A percentile compares a stretch with the other conserved stretches of the same genome.
These are phyloP conservation scores for Codiaeum variegatum DNA, from an alignment of 441 rosid genomes.

Conservation along the genomic window DNA sequence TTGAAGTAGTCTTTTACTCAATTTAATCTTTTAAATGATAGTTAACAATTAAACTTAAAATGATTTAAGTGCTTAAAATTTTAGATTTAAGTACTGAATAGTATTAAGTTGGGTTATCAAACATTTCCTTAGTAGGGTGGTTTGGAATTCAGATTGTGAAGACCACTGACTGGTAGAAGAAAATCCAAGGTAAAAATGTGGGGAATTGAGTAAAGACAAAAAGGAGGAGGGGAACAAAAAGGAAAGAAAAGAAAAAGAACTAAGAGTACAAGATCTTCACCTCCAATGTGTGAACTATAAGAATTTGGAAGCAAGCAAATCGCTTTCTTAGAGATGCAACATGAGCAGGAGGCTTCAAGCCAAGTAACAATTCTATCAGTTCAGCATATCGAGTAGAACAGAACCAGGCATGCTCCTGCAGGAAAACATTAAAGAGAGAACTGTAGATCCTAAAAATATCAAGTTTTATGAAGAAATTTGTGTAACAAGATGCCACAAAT, in stretches of 20 bases:
- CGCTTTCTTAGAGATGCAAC: slow-evolving; percentile 52
- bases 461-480: slow-evolving; percentile 7
- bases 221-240: background rate
- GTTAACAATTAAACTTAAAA: too few species aligned
- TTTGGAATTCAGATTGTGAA: background rate
- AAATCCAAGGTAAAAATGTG: background rate
- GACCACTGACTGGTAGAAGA: background rate
- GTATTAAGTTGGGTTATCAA: too few species aligned
- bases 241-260: background rate
- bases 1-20: too few species aligned
- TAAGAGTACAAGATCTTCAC: slow-evolving; percentile 28
- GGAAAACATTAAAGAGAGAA: slow-evolving; percentile 20
- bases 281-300: slow-evolving; percentile 70
- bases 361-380: slow-evolving; percentile 64
- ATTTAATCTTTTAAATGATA: too few species aligned
- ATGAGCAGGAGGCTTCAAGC: slow-evolving; percentile 51
- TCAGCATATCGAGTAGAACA: slow-evolving; percentile 60
- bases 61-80: too few species aligned
- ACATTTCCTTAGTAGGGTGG: background rate
- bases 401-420: slow-evolving; percentile 79
- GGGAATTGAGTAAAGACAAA: background rate
- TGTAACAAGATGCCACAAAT: slow-evolving; percentile 10
- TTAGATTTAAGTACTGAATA: too few species aligned
- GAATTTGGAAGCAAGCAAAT: slow-evolving; percentile 63
- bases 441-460: slow-evolving; percentile 12